Evolutionary conservation across 768 basidiomycete species (phyloP), one percentile per base, ranked within the genome.

Genomic region (Boletus rex-veris): DNA sequence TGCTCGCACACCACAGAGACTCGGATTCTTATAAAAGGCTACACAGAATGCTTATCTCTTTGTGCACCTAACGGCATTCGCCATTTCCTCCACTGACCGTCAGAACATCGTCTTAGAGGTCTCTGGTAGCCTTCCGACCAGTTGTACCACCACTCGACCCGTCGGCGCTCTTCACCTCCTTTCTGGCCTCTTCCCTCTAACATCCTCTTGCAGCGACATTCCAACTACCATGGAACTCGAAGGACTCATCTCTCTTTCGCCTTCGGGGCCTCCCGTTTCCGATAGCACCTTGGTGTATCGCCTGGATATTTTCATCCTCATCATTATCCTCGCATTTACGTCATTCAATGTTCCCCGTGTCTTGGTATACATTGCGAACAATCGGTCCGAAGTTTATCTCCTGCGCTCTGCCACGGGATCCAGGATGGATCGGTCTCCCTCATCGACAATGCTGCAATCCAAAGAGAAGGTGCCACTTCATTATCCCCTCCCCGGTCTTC

Each of bases 301-400:
- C 56, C 58, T 80, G 55, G 71, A 78, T 67, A 60, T 80, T 48
- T 72, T 80, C 60, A 64, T 84, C 47, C 57, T 79, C 55, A 64
- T 70, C 16, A 36, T 77, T 45, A 66, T 79, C 36, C 72, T 66
- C 0, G 35, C 73, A 28, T 66, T 79, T 44, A 67, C 74, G 50
- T 62, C 81, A 14, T 61, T 75, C 50, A 71, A 75, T 16, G 57
- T 81, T 18, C 84, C 83, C 24, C 77, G 79, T 31, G 68, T 71
- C 10, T 44, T 82, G 26, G 76, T 76, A 33, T 78, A 83, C 45
- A 69, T 83, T 57, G 79, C 76, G 53, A 74, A 74, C 14, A 48
- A 64, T 37, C 58, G 70, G n/a, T 74, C 75, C 8, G 77, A 82
- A 56, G 79, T 77, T 9, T 75, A 77, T 60, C 57, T 84, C 55